Conservation (phyloP, 1,284 basidiomycete species). For the Moesziomyces globuligerus region DNA sequence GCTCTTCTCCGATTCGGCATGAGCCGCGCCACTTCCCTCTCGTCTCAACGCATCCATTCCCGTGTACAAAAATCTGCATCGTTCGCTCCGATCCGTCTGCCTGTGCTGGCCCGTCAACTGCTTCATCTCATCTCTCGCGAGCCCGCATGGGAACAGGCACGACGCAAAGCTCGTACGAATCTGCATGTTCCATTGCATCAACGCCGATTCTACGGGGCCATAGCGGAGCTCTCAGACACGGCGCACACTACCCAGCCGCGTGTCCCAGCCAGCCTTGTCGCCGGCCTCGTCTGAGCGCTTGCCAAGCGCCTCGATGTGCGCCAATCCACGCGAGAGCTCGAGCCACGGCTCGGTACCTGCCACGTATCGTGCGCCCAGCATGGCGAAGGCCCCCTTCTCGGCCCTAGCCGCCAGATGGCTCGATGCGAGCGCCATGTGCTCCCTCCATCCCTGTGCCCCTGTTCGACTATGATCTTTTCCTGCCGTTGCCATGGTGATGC, state of each 20-base stretch:
- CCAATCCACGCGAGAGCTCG: constrained; percentile 26
- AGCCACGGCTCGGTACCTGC: constrained; percentile 46
- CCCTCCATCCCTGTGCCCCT: neutral
- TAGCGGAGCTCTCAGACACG: constrained; percentile 2
- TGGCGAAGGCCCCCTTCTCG: constrained; percentile 30
- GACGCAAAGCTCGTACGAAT: neutral
- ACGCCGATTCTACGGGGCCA: neutral
- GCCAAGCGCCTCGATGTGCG: constrained; percentile 3
- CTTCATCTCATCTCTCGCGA: neutral
- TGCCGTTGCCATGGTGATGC: constrained; percentile 68
- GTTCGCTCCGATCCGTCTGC: too few relatives aligned
- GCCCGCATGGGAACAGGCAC: neutral
- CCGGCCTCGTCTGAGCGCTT: too few relatives aligned
- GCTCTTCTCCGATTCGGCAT: constrained; percentile 42
- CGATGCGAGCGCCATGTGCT: constrained; percentile 10
- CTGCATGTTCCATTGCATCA: too few relatives aligned
- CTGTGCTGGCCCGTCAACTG: neutral
- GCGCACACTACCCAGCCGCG: constrained; percentile 24
- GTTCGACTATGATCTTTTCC: too few relatives aligned
- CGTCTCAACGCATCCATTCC: too few relatives aligned
- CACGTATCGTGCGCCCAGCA: constrained; percentile 49
- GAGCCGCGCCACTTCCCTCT: neutral
- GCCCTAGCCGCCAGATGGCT: constrained; percentile 14
- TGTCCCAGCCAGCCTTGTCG: constrained; percentile 18
- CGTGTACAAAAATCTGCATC: constrained; percentile 2